phyloP scores from a whole-genome alignment of 1,284 basidiomycete species.

The Rhodofomes roseus region DNA sequence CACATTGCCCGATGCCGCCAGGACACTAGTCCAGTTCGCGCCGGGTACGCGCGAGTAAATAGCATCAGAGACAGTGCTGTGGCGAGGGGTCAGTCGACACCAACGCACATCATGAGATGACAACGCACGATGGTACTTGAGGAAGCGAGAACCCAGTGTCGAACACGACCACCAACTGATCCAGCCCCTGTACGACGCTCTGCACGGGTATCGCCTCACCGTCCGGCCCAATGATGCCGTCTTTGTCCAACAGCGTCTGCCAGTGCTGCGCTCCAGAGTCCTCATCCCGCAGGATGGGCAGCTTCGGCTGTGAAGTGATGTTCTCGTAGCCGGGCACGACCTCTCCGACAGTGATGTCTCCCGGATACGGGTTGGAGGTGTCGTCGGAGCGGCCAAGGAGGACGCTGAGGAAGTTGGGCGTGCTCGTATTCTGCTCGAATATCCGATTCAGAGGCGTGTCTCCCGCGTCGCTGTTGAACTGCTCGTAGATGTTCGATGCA shows the following conservation, averaged over 20 bases:
- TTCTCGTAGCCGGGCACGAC: slow-evolving; percentile 29
- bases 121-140: slow-evolving; percentile 50
- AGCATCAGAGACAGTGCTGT: slow-evolving; percentile 47
- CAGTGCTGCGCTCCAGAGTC: slow-evolving; percentile 33
- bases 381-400: slow-evolving; percentile 32
- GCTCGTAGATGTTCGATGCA: slow-evolving; percentile 26
- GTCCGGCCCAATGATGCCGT: slow-evolving; percentile 37
- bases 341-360: slow-evolving; percentile 37
- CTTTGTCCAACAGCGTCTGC: slow-evolving; percentile 32
- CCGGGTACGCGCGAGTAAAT: slow-evolving; percentile 52
- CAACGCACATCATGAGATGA: neutral
- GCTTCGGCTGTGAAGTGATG: slow-evolving; percentile 33
- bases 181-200: slow-evolving; percentile 40
- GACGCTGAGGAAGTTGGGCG: slow-evolving; percentile 56
- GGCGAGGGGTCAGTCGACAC: neutral
- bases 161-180: slow-evolving; percentile 53
- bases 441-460: slow-evolving; percentile 60
- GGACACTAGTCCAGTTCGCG: slow-evolving; percentile 44
- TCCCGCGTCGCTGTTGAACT: slow-evolving; percentile 26
- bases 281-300: slow-evolving; percentile 22
- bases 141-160: slow-evolving; percentile 70
- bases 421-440: slow-evolving; percentile 51
- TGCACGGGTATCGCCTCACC: slow-evolving; percentile 42
- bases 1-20: slow-evolving; percentile 36
- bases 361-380: slow-evolving; percentile 28